Evolutionary conservation across 2,329 filamentous ascomycete species (phyloP), one percentile per base, ranked within the genome.

Genomic region (Xylaria sp.): DNA sequence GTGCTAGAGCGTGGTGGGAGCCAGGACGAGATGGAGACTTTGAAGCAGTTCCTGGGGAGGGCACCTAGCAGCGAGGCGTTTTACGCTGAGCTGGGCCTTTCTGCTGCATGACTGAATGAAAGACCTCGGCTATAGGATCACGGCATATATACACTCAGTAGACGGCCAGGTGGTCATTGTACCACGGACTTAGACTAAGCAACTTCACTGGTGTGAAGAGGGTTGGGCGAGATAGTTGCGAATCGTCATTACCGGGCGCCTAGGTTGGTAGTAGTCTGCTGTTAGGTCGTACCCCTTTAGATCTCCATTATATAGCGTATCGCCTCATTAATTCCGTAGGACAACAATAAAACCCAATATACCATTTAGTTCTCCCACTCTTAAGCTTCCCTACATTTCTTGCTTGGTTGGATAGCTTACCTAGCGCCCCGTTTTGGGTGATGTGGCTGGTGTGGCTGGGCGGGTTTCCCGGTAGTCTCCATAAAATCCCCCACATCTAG

Each of bases 41-140:
- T 96, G 65, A 89, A 91, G 82, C 89, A 93, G 73, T 96, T 95
- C 81, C 78, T 96, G 66, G 92, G 92, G 6, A 83, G 93, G 72
- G 88, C 91, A 81, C 93, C 93, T 0, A 93, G 87, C 78, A 90
- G 88, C 0, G 92, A 95, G 77, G 88, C 92, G 0, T 96, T 96
- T 76, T 95, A 94, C 80, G 86, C 88, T 79, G 92, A 95, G 77
- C 82, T 96, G 59, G 93, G 93, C 1, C 74, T 85, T 27, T 71
- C 72, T 4, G 69, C 73, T 14, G 68, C 68, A 45, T 71, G 64
- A 70, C 56, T 68, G 14, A 55, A 47, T n/a, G 30, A 30, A 21
- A 69, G 61, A 50, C 34, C 62, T 39, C 61, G 60, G 30, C 39
- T 70, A 56, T 68, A 69, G 47, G 19, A 56, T 24, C 34, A 59